Base-by-base conservation (phyloP, 306 rosid genomes). In the Hylodesmum podocarpum region DNA sequence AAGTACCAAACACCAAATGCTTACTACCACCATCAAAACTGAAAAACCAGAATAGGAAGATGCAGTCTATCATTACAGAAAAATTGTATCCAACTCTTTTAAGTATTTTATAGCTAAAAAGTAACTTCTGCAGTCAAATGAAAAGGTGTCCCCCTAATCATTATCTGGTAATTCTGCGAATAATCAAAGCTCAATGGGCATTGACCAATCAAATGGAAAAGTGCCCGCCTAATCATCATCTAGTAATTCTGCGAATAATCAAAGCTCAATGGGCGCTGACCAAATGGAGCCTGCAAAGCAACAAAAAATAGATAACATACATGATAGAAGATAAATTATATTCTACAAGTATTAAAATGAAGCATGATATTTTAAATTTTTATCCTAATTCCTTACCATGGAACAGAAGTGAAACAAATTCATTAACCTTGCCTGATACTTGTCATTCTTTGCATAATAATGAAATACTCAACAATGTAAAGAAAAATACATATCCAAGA, bases 211-310 rank as follows among this genome's bases (percentile, higher is more conserved):
- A n/a, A 70, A 61, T 75, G 69, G 70, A 72, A 55, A 50, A 53
- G 39, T 49, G 51, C 53, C 73, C 81, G 66, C 75, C 44, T 27
- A 77, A 58, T 29, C 29, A 19, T 46, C 66, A 21, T 33, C 77
- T 70, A 91, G 85, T 84, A 91, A 72, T 89, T 86, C 67, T 91
- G 93, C 0, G 93, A 80, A 81, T 88, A 80, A 80, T 91, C 92
- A 81, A 88, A 89, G 80, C 91, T 89, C 83, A 91, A 80, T 18
- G 97, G 90, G 70, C 87, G 97, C 81, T 89, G 95, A 66, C 89
- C 87, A 79, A 89, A 88, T 73, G 97, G 97, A 82, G 84, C 91
- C 95, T 91, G 93, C 87, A 85, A 63, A 31, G 44, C 75, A 59
- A 55, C 66, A 37, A 11, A 18, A 53, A 22, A 8, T 41, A 16